A percentile compares a stretch with the other conserved stretches of the same genome.
Evolutionary conservation across 805 yeast species (phyloP).

Genomic region (Lachancea sp.): DNA sequence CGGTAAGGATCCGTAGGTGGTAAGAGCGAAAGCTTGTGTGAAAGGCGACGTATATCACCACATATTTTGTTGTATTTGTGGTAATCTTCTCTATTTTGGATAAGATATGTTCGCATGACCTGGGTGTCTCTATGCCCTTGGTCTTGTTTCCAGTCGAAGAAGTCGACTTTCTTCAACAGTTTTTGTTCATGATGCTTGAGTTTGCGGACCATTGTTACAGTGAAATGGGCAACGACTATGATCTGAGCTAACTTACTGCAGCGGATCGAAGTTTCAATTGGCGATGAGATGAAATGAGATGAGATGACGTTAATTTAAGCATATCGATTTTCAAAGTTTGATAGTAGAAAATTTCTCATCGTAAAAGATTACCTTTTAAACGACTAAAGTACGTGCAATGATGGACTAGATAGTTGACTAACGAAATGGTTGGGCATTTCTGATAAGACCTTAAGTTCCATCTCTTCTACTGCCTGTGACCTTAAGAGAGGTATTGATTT

Average conservation of each 20-base stretch:
- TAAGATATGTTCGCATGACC: constrained; percentile 90
- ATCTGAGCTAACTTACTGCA: not conserved
- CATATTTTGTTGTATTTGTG: constrained; percentile 89
- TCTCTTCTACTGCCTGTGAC: too few species aligned
- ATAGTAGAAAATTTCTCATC: not conserved
- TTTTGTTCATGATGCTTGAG: constrained; percentile 94
- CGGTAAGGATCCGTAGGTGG: constrained; percentile 86
- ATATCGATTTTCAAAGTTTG: too few species aligned
- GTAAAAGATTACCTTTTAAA: too few species aligned
- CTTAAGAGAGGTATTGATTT: too few species aligned
- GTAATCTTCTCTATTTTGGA: constrained; percentile 93
- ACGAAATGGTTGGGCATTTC: too few species aligned
- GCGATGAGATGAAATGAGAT: constrained; percentile 7
- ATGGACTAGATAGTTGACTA: not conserved
- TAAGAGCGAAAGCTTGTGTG: constrained; percentile 75
- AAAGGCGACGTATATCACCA: constrained; percentile 84
- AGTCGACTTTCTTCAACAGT: constrained; percentile 89
- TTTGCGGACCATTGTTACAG: constrained; percentile 62
- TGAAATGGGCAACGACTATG: not conserved
- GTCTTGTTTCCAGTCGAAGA: constrained; percentile 96
- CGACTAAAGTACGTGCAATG: too few species aligned
- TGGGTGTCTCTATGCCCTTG: constrained; percentile 93
- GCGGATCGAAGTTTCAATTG: not conserved
- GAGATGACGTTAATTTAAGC: not conserved
- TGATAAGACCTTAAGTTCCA: too few species aligned